Percentiles rank a stretch among this genome's conserved stretches.
Conservation (phyloP, 495 filamentous ascomycete genomes). For the Neurospora tetraspora region DNA sequence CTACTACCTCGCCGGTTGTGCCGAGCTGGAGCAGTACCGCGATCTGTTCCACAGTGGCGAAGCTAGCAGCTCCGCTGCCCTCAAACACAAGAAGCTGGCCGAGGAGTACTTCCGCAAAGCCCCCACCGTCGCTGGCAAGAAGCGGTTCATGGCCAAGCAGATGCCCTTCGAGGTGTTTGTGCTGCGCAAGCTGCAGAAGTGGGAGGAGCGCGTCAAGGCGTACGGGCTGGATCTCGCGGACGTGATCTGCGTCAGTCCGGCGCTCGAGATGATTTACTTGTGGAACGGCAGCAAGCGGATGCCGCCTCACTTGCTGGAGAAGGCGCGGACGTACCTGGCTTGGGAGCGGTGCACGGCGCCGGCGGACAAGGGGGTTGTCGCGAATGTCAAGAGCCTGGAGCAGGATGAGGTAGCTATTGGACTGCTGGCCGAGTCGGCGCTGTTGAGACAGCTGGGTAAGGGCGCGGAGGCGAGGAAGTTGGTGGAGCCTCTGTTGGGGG, state of each 20-base stretch:
- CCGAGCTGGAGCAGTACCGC: slow-evolving; percentile 73
- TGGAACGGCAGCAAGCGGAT: slow-evolving; percentile 83
- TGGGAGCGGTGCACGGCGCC: slow-evolving; percentile 52
- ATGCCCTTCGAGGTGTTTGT: slow-evolving; percentile 89
- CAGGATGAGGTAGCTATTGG: slow-evolving; percentile 68
- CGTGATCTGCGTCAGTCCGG: slow-evolving; percentile 70
- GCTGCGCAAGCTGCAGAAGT: slow-evolving; percentile 75
- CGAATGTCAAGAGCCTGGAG: slow-evolving; percentile 53
- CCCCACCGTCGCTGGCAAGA: slow-evolving; percentile 69
- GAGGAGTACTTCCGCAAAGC: slow-evolving; percentile 61
- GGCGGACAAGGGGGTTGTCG: slow-evolving; percentile 30
- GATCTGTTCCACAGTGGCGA: slow-evolving; percentile 43
- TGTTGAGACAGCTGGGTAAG: slow-evolving; percentile 51
- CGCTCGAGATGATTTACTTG: slow-evolving; percentile 93
- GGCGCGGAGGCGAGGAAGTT: slow-evolving; percentile 53
- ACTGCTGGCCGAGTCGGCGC: slow-evolving; percentile 55
- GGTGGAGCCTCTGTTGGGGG: slow-evolving; percentile 50
- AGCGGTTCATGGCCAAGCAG: slow-evolving; percentile 79
- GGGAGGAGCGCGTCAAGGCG: slow-evolving; percentile 68
- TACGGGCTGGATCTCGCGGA: slow-evolving; percentile 65
- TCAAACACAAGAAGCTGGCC: slow-evolving; percentile 46
- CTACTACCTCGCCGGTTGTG: slow-evolving; percentile 74
- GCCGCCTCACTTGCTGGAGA: slow-evolving; percentile 51
- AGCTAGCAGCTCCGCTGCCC: slow-evolving; percentile 19
- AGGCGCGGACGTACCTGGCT: slow-evolving; percentile 49